Conservation (phyloP, 176 grass and related monocot genomes). For the Ensete ventricosum region DNA sequence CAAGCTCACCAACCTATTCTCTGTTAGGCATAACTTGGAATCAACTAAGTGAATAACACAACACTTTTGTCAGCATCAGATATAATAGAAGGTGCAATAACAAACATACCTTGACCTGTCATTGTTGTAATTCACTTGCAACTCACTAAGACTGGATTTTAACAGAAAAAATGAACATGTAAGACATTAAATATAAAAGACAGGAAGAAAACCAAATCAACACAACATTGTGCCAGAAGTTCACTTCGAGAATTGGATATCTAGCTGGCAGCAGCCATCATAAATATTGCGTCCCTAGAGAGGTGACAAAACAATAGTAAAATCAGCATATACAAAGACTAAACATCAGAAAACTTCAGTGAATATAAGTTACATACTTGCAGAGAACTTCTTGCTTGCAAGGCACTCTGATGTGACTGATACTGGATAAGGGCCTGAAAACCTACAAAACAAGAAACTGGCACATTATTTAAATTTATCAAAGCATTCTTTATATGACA, state of each 20-base stretch:
- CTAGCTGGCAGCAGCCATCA: slow-evolving; percentile 99
- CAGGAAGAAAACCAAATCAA: slow-evolving; percentile 4
- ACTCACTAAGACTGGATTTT: slow-evolving; percentile 71
- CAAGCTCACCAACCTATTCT: background rate
- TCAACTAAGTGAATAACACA: background rate
- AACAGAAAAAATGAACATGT: slow-evolving; percentile 20
- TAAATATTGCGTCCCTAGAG: slow-evolving; percentile 94
- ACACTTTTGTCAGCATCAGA: background rate
- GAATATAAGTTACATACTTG: slow-evolving; percentile 54
- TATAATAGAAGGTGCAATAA: background rate
- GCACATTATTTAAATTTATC: slow-evolving; percentile 13
- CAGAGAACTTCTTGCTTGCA: slow-evolving; percentile 68
- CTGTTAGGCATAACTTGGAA: background rate
- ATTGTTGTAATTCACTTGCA: slow-evolving; percentile 99
- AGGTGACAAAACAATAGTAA: slow-evolving; percentile 19
- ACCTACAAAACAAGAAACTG: slow-evolving; percentile 34
- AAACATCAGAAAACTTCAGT: slow-evolving; percentile 16
- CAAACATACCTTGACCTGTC: slow-evolving; percentile 80
- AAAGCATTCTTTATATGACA: background rate
- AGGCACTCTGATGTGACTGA: slow-evolving; percentile 64
- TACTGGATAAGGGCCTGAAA: slow-evolving; percentile 95
- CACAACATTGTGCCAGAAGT: slow-evolving; percentile 13
- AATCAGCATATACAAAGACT: background rate
- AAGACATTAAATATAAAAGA: slow-evolving; percentile 17
- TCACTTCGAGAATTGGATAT: slow-evolving; percentile 99